These are phyloP conservation scores for Striga hermonthica DNA, from an alignment of 305 asterid genomes.

Conservation along the genomic window DNA sequence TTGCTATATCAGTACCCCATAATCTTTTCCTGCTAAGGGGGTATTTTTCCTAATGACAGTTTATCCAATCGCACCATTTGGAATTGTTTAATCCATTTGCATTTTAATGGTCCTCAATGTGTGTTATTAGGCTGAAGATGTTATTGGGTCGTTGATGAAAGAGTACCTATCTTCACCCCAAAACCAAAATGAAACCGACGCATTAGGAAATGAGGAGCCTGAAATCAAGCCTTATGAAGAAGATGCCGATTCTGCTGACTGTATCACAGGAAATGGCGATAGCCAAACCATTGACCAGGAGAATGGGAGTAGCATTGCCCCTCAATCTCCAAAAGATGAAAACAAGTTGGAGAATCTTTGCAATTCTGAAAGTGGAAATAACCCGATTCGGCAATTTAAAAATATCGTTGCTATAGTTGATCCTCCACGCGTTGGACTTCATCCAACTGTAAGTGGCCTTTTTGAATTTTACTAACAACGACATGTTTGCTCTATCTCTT, in stretches of 20 bases:
- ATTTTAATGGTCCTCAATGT: conserved; percentile 30
- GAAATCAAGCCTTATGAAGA: conserved; percentile 38
- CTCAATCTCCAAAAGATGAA: conserved; percentile 36
- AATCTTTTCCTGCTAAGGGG: too few species aligned
- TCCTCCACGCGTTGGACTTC: conserved; percentile 99
- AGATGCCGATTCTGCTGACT: background rate
- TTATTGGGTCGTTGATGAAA: conserved; percentile 78
- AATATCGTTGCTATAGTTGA: conserved; percentile 93
- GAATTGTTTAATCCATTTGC: background rate
- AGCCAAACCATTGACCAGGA: conserved; percentile 33
- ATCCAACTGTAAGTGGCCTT: conserved; percentile 81
- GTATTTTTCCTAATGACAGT: too few species aligned
- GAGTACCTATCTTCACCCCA: conserved; percentile 58
- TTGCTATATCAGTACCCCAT: too few species aligned
- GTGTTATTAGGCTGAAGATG: conserved; percentile 78
- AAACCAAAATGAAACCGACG: conserved; percentile 45
- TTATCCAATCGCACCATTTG: too few species aligned
- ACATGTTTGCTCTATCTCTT: too few species aligned
- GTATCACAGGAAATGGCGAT: conserved; percentile 6
- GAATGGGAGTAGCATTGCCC: conserved; percentile 32
- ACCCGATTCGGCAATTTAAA: conserved; percentile 46
- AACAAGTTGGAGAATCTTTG: conserved; percentile 35
- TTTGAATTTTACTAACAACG: too few species aligned
- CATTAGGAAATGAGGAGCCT: conserved; percentile 35
- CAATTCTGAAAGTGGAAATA: conserved; percentile 33